Percentiles rank a stretch among this genome's conserved stretches.
phyloP scores from a whole-genome alignment of 192 early-diverging fungal genomes.

The Backusella macrospora region DNA sequence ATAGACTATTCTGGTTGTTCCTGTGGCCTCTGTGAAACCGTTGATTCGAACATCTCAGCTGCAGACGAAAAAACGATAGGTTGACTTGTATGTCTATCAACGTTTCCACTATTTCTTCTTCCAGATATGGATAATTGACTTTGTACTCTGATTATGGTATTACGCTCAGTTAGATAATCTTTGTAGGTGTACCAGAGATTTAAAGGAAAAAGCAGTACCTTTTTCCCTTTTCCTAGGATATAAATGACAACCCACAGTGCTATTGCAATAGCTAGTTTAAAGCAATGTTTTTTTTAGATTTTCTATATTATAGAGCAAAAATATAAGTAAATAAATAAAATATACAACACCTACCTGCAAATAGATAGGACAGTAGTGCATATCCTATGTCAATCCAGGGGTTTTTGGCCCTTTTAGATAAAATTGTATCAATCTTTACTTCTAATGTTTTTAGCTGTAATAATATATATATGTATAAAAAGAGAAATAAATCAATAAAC shows the following conservation, averaged over 20 bases:
- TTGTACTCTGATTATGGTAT: neutral
- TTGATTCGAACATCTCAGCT: neutral
- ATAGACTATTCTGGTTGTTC: neutral
- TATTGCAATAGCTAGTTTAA: constrained; percentile 20
- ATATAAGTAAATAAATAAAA: neutral
- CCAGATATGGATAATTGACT: constrained; percentile 6
- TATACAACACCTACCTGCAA: constrained; percentile 29
- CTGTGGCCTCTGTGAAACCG: neutral
- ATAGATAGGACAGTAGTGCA: constrained; percentile 34
- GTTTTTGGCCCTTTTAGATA: constrained; percentile 39
- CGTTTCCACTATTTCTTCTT: neutral
- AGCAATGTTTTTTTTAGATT: neutral
- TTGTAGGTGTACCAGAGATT: constrained; percentile 10
- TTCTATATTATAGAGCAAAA: neutral
- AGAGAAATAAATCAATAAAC: neutral
- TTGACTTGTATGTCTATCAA: neutral
- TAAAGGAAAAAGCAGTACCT: constrained; percentile 9
- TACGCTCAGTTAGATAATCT: constrained; percentile 20
- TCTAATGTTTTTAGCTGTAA: constrained; percentile 40
- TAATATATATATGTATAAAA: neutral
- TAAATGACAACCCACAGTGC: constrained; percentile 26
- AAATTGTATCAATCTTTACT: constrained; percentile 37
- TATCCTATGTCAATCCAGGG: constrained; percentile 41
- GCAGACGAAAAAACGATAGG: neutral
- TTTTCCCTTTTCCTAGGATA: constrained; percentile 15